These are phyloP conservation scores for Boletus edulis DNA, from an alignment of 768 basidiomycete genomes.

Conservation along the genomic window DNA sequence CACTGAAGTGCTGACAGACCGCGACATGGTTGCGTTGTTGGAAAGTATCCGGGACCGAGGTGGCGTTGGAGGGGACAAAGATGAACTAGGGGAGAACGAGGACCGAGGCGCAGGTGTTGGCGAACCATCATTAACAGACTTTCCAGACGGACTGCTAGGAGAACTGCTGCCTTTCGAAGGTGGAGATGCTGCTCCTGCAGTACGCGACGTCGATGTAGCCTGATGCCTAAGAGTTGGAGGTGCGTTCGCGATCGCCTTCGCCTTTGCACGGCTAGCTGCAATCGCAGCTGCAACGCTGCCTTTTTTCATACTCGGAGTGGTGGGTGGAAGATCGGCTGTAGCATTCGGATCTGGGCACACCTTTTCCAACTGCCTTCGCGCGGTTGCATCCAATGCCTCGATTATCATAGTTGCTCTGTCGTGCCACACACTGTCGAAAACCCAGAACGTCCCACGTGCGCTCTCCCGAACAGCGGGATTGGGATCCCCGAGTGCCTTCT, in stretches of 20 bases:
- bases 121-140: slow-evolving; percentile 41
- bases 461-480: slow-evolving; percentile 78
- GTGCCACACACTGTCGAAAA: slow-evolving; percentile 72
- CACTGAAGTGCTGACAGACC: slow-evolving; percentile 42
- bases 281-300: slow-evolving; percentile 82
- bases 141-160: slow-evolving; percentile 42
- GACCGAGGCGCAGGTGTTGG: slow-evolving; percentile 40
- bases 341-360: slow-evolving; percentile 62
- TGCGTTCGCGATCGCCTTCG: slow-evolving; percentile 77
- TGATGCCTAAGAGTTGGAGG: slow-evolving; percentile 81
- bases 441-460: slow-evolving; percentile 77
- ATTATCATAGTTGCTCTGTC: slow-evolving; percentile 64
- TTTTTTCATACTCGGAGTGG: slow-evolving; percentile 66
- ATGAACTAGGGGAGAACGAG: slow-evolving; percentile 45
- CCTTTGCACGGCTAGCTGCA: slow-evolving; percentile 87
- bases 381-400: slow-evolving; percentile 61
- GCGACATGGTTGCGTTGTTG: slow-evolving; percentile 34
- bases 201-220: slow-evolving; percentile 69
- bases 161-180: slow-evolving; percentile 38
- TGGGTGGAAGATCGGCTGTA: slow-evolving; percentile 41
- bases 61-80: slow-evolving; percentile 46
- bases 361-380: slow-evolving; percentile 84
- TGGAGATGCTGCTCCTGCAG: slow-evolving; percentile 42
- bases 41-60: slow-evolving; percentile 43
- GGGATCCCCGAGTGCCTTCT: slow-evolving; percentile 70